Base-by-base conservation (phyloP, 768 basidiomycete genomes). In the Multifurca ochricompacta region DNA sequence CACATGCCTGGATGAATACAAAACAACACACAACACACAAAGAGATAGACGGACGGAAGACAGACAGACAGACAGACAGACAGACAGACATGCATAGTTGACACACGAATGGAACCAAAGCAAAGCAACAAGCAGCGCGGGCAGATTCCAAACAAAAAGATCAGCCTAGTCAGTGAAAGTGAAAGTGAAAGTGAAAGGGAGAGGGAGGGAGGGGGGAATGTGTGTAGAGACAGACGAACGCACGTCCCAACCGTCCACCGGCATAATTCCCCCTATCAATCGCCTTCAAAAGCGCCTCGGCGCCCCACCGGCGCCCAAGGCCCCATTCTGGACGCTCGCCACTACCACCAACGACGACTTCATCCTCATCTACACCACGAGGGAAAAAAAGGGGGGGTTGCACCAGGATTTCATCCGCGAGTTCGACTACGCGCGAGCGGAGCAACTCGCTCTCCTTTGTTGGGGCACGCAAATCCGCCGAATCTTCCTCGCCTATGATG, bases 401-500 rank as follows among this genome's bases (percentile, higher is more conserved):
- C 0, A 75, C 74, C 39, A 96, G 73, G 0, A 86, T 81, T 34
- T 90, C 87, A 64, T 90, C 92, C 3, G 92, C 89, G 27, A 99
- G 82, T 31, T 78, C 70, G 39, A 90, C 77, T 56, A 98, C 88
- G 39, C 87, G 79, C 23, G 80, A 73, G 34, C 80, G 65, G 48
- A 93, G 69, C 0, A 60, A 63, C 8, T 57, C 62, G 3, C 75
- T 77, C 2, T 31, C 42, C 2, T 13, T 27, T 14, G 34, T 45
- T n/a, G 39, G n/a, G 14, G 64, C 67, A 6, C 87, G 79, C 18
- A 98, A 70, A 49, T 91, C 89, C 0, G 80, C 73, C 0, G 95
- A 85, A 67, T 96, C 91, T 69, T 99, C 95, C 69, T 99, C 96
- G 30, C 94, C 96, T 35, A 98, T 85, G 65, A 98, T 90, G 8